phyloP scores from a whole-genome alignment of 148 eudicot species.

The Dysphania ambrosioides region DNA sequence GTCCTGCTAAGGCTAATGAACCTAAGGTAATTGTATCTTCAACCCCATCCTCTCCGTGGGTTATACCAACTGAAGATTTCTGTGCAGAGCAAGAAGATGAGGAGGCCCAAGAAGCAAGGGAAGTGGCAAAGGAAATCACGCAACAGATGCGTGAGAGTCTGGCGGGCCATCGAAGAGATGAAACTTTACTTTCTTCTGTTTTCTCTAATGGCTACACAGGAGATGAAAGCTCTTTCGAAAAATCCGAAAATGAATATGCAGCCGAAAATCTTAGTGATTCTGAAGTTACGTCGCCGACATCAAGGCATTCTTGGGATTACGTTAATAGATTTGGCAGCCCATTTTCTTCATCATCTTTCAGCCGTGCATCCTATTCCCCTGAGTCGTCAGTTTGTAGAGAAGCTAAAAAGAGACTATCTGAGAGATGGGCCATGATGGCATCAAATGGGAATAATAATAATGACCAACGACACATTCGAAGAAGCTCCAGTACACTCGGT shows the following conservation, averaged over 20 bases:
- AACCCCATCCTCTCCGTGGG: constrained; percentile 49
- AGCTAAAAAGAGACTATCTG: constrained; percentile 96
- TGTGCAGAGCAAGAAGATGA: constrained; percentile 47
- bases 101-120: constrained; percentile 59
- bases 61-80: constrained; percentile 35
- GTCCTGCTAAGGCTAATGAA: constrained; percentile 47
- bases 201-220: constrained; percentile 79
- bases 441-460: constrained; percentile 42
- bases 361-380: constrained; percentile 78
- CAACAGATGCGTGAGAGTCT: constrained; percentile 58
- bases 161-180: constrained; percentile 58
- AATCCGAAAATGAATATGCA: constrained; percentile 69
- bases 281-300: constrained; percentile 71
- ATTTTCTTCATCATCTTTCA: constrained; percentile 58
- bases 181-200: constrained; percentile 67
- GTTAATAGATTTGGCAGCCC: constrained; percentile 60
- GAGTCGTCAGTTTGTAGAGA: constrained; percentile 93
- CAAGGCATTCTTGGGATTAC: constrained; percentile 94
- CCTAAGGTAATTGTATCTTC: constrained; percentile 45
- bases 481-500: constrained; percentile 84
- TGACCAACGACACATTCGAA: constrained; percentile 55
- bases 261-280: constrained; percentile 65
- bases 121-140: constrained; percentile 67
- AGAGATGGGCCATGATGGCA: constrained; percentile 96
- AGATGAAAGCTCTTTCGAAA: constrained; percentile 82